Percentiles rank a stretch among this genome's conserved stretches.
These are phyloP conservation scores for Neonectria hederae DNA, from an alignment of 2,329 filamentous ascomycete genomes.

Conservation along the genomic window DNA sequence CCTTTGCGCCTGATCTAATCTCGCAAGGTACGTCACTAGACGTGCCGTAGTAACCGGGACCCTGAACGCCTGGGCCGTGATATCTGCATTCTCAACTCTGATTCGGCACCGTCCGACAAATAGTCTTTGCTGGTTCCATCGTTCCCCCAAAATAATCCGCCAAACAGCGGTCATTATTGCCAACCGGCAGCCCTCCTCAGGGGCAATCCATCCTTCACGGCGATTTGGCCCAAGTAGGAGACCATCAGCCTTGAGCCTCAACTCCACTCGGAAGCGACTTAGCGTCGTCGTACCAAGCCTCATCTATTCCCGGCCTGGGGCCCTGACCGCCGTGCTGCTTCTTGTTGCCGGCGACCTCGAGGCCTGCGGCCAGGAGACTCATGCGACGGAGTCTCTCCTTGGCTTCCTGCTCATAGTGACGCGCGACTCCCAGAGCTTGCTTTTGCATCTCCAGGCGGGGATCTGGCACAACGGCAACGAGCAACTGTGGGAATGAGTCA, in stretches of 20 bases:
- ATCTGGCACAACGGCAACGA: constrained; percentile 76
- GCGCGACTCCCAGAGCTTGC: constrained; percentile 73
- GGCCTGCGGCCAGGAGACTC: constrained; percentile 76
- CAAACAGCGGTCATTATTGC: constrained; percentile 5
- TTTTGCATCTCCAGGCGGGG: constrained; percentile 75
- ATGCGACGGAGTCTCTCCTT: constrained; percentile 81
- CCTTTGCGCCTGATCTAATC: constrained; percentile 33
- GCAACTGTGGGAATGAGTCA: constrained; percentile 58
- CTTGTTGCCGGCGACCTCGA: constrained; percentile 66
- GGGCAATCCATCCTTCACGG: constrained; percentile 2
- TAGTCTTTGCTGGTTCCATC: neutral
- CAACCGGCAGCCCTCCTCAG: neutral
- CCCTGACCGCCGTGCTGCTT: constrained; percentile 27
- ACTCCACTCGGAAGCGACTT: constrained; percentile 18
- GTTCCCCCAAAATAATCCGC: constrained; percentile 7
- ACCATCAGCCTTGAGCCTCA: constrained; percentile 21
- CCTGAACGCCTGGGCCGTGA: constrained; percentile 37
- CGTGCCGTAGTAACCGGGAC: constrained; percentile 38
- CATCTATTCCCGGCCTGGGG: constrained; percentile 37
- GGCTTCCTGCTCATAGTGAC: constrained; percentile 77
- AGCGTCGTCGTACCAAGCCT: constrained; percentile 49
- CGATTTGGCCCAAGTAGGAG: neutral
- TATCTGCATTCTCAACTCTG: constrained; percentile 27
- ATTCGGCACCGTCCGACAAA: constrained; percentile 10
- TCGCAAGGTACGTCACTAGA: constrained; percentile 23